Conservation (phyloP, 805 yeast genomes). For the Middelhovenomyces tepae region DNA sequence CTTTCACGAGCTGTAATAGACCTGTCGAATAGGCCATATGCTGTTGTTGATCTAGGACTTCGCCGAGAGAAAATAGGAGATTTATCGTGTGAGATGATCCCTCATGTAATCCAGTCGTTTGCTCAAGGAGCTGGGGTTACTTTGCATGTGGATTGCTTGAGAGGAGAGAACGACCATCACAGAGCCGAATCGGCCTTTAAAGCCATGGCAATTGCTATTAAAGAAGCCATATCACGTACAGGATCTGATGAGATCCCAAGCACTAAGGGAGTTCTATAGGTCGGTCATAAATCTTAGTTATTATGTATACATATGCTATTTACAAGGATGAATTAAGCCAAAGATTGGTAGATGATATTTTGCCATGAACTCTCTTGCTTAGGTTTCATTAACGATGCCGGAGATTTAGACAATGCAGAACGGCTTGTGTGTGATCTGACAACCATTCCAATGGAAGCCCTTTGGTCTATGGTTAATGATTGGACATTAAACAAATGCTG, state of each 20-base stretch:
- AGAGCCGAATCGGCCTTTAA: slow-evolving; percentile 94
- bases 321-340: too few relatives aligned
- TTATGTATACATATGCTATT: too few relatives aligned
- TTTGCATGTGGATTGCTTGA: slow-evolving; percentile 84
- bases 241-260: slow-evolving; percentile 91
- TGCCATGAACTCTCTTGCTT: too few relatives aligned
- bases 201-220: slow-evolving; percentile 87
- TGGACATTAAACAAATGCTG: too few relatives aligned
- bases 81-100: slow-evolving; percentile 90
- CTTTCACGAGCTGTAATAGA: slow-evolving; percentile 94
- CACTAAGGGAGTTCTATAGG: slow-evolving; percentile 79
- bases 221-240: slow-evolving; percentile 72
- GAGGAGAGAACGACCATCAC: slow-evolving; percentile 95
- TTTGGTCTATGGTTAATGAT: too few relatives aligned
- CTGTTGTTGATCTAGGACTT: slow-evolving; percentile 81
- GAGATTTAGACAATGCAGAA: too few relatives aligned
- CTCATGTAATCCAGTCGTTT: slow-evolving; percentile 92
- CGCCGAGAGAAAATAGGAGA: slow-evolving; percentile 92
- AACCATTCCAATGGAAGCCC: too few relatives aligned
- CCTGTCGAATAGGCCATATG: slow-evolving; percentile 84
- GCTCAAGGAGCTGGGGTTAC: slow-evolving; percentile 89
- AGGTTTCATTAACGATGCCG: too few relatives aligned
- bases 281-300: too few relatives aligned
- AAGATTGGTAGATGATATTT: too few relatives aligned
- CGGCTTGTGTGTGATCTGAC: too few relatives aligned